Base-by-base conservation (phyloP, 805 yeast species). In the Saccharomycopsis fermentans region DNA sequence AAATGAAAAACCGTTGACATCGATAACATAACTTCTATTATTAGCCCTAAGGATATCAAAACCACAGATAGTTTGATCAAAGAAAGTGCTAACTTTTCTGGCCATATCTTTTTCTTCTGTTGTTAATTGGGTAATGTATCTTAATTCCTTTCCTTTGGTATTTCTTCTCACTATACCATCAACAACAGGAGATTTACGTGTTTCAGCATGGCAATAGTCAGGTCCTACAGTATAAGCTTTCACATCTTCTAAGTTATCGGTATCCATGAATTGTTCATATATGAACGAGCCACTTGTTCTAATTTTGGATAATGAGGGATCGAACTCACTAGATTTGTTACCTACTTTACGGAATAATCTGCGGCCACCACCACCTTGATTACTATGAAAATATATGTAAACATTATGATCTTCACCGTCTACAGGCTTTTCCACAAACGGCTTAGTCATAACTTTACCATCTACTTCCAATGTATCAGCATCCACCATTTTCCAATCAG, bases 331-430 rank as follows among this genome's bases (percentile, higher is more conserved):
- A 0, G 96, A 87, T 72, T 94, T 94, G 74, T 94, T 94, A 61
- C 98, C 99, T 61, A 94, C 96, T 69, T 94, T 94, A 64, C 99
- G 79, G 75, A 94, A 94, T 62, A 94, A 74, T 55, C 95, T 78
- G 62, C 99, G 79, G 29, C 99, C 99, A 64, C 99, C 99, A 59
- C 99, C 99, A 52, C 99, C 99, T 56, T 87, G 86, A 59, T 86
- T 80, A 59, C 81, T 80, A 37, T 91, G 86, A 70, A 92, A 94
- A 72, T 94, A 94, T 43, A 94, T 91, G 70, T 86, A 88, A 53
- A 94, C 92, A 68, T 94, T 94, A 72, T 94, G 99, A 71, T 94
- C 97, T 72, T 94, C 99, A 57, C 99, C 99, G 71, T 94, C 97
- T 3, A 91, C 98, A 0, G 99, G 99, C 65, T 94, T 94, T 70